A percentile compares a stretch with the other conserved stretches of the same genome.
phyloP scores from a whole-genome alignment of 164 flowering plant genomes.

The Cinnamomum micranthum region DNA sequence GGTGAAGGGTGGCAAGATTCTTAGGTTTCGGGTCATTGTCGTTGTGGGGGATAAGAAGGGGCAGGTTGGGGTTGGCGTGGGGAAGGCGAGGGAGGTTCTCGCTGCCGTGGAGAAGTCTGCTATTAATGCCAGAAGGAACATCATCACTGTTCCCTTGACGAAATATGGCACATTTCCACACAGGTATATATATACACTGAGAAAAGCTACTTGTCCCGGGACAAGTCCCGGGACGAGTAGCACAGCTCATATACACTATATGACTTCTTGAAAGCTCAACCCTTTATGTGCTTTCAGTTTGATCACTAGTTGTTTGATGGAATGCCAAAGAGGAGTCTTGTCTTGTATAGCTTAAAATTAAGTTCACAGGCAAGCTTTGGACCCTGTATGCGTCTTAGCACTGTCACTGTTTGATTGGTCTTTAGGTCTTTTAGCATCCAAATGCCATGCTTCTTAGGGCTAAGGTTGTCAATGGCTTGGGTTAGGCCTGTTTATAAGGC shows the following conservation, averaged over 20 bases:
- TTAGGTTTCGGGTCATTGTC: constrained; percentile 78
- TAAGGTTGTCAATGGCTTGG: too few relatives aligned
- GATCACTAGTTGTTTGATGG: neutral
- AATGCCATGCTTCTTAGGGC: too few relatives aligned
- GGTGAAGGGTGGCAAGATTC: constrained; percentile 93
- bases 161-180: constrained; percentile 87
- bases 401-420: too few relatives aligned
- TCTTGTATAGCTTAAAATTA: neutral
- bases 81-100: constrained; percentile 81
- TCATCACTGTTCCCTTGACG: constrained; percentile 78
- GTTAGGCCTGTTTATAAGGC: too few relatives aligned
- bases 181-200: constrained; percentile 64
- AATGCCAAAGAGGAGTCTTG: neutral
- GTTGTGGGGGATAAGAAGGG: constrained; percentile 93
- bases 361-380: neutral
- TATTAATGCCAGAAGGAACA: constrained; percentile 68
- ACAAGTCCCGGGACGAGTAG: too few relatives aligned
- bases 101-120: constrained; percentile 83
- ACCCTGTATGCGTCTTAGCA: too few relatives aligned
- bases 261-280: neutral
- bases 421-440: too few relatives aligned
- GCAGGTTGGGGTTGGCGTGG: constrained; percentile 89
- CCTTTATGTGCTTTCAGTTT: neutral
- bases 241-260: constrained; percentile 11
- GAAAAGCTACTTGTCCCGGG: too few relatives aligned